Percentiles rank a stretch among this genome's conserved stretches.
These are phyloP conservation scores for Leccinum aurantiacum DNA, from an alignment of 768 basidiomycete species.

Conservation along the genomic window DNA sequence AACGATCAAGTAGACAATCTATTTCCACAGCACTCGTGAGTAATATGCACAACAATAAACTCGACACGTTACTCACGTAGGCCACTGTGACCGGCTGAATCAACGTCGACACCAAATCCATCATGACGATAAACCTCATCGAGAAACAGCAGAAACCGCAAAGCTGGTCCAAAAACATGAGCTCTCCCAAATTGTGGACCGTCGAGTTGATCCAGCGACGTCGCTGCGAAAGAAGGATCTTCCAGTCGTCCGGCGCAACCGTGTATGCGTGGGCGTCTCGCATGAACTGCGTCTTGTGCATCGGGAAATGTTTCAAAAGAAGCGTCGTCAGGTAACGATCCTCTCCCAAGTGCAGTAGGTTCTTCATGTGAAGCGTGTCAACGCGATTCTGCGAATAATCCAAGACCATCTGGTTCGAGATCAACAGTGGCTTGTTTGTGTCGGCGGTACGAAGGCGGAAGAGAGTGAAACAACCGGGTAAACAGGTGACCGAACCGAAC, in stretches of 20 bases:
- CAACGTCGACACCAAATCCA: constrained; percentile 87
- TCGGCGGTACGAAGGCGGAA: constrained; percentile 94
- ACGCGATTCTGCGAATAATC: constrained; percentile 97
- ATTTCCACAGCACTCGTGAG: constrained; percentile 8
- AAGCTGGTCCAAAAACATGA: constrained; percentile 86
- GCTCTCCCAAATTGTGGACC: constrained; percentile 92
- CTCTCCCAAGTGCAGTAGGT: constrained; percentile 94
- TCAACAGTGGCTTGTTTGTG: constrained; percentile 91
- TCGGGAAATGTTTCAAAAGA: constrained; percentile 92
- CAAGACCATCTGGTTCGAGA: constrained; percentile 85
- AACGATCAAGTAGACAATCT: constrained; percentile 90
- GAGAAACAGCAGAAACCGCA: constrained; percentile 99
- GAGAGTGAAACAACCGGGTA: constrained; percentile 98
- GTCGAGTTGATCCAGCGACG: constrained; percentile 99
- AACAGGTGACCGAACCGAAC: constrained; percentile 97
- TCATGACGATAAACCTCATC: constrained; percentile 98
- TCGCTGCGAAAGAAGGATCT: constrained; percentile 90
- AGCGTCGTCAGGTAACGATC: constrained; percentile 98
- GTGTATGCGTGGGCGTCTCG: constrained; percentile 93
- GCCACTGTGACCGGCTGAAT: constrained; percentile 85
- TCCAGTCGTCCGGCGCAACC: constrained; percentile 95
- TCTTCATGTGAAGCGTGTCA: constrained; percentile 99
- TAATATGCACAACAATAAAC: not conserved
- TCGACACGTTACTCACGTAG: constrained; percentile 59
- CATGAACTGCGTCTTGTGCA: constrained; percentile 93